Evolutionary conservation across 352 stramenopile species (phyloP), one percentile per base, ranked within the genome.

Genomic region (Pythium phragmitis): DNA sequence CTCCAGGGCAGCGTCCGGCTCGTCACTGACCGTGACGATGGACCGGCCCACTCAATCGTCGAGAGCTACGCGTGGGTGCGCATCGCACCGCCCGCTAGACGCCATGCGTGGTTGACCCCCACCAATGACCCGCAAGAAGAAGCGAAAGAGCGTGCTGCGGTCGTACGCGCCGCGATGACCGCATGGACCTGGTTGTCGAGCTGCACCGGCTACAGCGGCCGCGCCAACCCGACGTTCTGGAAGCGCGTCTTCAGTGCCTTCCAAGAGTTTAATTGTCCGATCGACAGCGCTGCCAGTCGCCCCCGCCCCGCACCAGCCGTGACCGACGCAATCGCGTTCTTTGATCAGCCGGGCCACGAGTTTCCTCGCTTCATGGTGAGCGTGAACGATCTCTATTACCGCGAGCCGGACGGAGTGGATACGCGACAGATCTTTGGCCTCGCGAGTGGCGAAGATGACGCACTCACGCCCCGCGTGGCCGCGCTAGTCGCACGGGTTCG

Each of bases 1-100:
- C 56, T 63, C 12, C 43, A 28, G 5, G 56, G 45, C 26, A 7
- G 16, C 26, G 56, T 63, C 17, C 42, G 33, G 42, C 56, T 63
- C 45, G 41, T 60, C 6, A 12, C 21, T 0, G 37, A 60, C 48
- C 7, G 14, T 14, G 14, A 37, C 33, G 34, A 46, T 33, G 42
- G 30, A 23, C 14, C 42, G 17, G 16, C 13, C 11, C 9, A 23
- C 19, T 48, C 23, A 6, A 46, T 46, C 42, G 56, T 63, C n/a
- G 17, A 54, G 26, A 63, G 56, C 56, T 63, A 63, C 56, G 56
- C 33, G 55, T 62, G 55, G 55, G 30, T 62, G 13, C 23, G 28
- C 26, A 14, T 62, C 23, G 17, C 41, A 16, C 17, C 39, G 19
- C 23, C 53, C 13, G 5, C 23, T 19, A 21, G n/a, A 13, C 45